phyloP scores from a whole-genome alignment of 73 alveolate genomes.

The Breviolum minutum region DNA sequence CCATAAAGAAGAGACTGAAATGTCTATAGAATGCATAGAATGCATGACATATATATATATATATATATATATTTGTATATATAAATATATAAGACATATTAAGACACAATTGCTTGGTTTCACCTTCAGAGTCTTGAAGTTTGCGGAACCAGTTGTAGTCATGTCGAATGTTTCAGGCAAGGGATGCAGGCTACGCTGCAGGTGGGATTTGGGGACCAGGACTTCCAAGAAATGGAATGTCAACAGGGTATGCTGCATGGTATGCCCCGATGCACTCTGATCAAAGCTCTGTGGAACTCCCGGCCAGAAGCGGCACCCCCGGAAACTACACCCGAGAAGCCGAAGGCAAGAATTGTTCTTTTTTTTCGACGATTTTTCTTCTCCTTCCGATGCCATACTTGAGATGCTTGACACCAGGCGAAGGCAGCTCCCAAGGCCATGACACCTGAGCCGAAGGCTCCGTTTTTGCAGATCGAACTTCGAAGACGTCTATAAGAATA shows the following conservation, averaged over 20 bases:
- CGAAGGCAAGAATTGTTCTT: slow-evolving; percentile 17
- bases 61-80: neutral
- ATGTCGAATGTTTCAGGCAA: neutral
- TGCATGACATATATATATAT: no score
- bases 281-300: neutral
- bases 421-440: slow-evolving; percentile 65
- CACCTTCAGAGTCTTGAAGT: neutral
- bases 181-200: slow-evolving; percentile 50
- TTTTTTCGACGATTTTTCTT: neutral
- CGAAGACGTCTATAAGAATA: no score
- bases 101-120: neutral
- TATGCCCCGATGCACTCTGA: no score
- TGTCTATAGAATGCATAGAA: no score
- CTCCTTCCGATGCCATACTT: neutral
- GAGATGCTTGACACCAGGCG: neutral
- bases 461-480: no score
- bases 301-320: slow-evolving; percentile 65
- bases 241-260: no score
- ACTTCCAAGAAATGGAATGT: no score
- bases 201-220: neutral
- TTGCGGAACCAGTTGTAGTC: neutral
- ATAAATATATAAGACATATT: neutral
- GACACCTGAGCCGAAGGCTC: slow-evolving; percentile 71
- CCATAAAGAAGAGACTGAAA: no score
- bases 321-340: slow-evolving; percentile 93